Base-by-base conservation (phyloP, 345 rosid species). In the Pistacia vera region DNA sequence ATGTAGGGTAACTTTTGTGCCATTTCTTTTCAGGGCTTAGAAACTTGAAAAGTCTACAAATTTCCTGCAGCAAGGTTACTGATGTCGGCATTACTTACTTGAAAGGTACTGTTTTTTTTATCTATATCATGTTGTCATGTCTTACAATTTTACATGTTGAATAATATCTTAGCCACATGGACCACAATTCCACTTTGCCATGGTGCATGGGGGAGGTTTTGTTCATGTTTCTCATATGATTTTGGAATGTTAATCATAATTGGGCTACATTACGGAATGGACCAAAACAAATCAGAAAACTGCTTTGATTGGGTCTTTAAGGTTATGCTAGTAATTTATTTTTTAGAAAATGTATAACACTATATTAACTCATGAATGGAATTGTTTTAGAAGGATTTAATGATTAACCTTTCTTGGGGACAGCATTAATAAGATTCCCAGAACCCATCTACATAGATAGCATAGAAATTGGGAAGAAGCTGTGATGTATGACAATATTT, bases 51-150 rank as follows among this genome's bases (percentile, higher is more conserved):
- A 86, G 84, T 66, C 79, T 95, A 67, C 92, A 93, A 82, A 81
- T 95, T 59, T 88, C 94, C 61, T 87, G 89, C 86, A 87, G 93
- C 78, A 90, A 80, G 86, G 86, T 93, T 73, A 91, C 98, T 38
- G 92, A 93, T 85, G 5, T 77, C 67, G 99, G 99, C 72, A 85
- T 93, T 62, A 73, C 91, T 62, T 81, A 89, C 83, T 85, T 95
- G 76, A 92, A 81, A 90, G 97, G 99, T 93, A 83, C 17, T 56
- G 25, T 71, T 56, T 16, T 18, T 58, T 35, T 61, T 20, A 18
- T 74, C 16, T 74, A 41, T 51, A 6, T 16, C 25, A 51, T 44
- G 14, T 52, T 67, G 2, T 76, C 71, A 62, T 9, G 60, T 46
- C 49, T 67, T 44, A 33, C 22, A 66, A 25, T 51, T 71, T 64